Percentiles rank a stretch among this genome's conserved stretches.
phyloP scores from a whole-genome alignment of 129 eudicot genomes.

The Lactuca saligna region DNA sequence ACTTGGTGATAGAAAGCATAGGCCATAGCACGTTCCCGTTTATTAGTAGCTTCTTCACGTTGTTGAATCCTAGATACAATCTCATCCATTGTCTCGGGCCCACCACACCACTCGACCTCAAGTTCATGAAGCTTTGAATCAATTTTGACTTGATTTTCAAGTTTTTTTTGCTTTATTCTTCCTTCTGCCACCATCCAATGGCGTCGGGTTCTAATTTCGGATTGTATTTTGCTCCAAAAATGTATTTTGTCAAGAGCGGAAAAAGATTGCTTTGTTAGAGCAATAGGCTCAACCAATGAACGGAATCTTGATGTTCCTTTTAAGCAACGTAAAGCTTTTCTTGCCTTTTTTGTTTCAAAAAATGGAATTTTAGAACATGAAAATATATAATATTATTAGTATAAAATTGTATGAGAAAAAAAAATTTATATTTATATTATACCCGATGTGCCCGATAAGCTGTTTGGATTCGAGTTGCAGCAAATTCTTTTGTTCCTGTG shows the following conservation, averaged over 20 bases:
- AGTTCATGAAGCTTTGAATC: slow-evolving; percentile 69
- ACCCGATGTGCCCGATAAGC: slow-evolving; percentile 42
- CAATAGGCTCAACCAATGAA: slow-evolving; percentile 38
- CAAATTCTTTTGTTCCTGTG: slow-evolving; percentile 41
- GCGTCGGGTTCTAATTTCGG: slow-evolving; percentile 52
- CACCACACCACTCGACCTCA: slow-evolving; percentile 68
- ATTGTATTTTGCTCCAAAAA: slow-evolving; percentile 58
- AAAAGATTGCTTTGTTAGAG: slow-evolving; percentile 44
- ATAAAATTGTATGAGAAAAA: neutral
- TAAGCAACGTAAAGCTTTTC: slow-evolving; percentile 46
- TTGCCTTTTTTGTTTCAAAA: slow-evolving; percentile 38
- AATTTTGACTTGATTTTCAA: slow-evolving; percentile 51
- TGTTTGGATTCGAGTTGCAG: slow-evolving; percentile 40
- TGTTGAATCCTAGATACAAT: slow-evolving; percentile 59
- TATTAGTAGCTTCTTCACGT: slow-evolving; percentile 57
- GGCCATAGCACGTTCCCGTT: slow-evolving; percentile 64
- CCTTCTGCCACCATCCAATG: slow-evolving; percentile 54
- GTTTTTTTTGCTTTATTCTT: slow-evolving; percentile 45
- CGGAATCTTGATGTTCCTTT: slow-evolving; percentile 54
- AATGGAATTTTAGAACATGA: neutral
- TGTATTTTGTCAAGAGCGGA: slow-evolving; percentile 52
- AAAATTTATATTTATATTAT: neutral
- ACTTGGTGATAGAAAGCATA: slow-evolving; percentile 68
- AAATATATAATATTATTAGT: neutral
- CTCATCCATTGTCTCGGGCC: slow-evolving; percentile 65